Conservation (phyloP, 495 filamentous ascomycete species). For the Staphylotrichum tortipilum region DNA sequence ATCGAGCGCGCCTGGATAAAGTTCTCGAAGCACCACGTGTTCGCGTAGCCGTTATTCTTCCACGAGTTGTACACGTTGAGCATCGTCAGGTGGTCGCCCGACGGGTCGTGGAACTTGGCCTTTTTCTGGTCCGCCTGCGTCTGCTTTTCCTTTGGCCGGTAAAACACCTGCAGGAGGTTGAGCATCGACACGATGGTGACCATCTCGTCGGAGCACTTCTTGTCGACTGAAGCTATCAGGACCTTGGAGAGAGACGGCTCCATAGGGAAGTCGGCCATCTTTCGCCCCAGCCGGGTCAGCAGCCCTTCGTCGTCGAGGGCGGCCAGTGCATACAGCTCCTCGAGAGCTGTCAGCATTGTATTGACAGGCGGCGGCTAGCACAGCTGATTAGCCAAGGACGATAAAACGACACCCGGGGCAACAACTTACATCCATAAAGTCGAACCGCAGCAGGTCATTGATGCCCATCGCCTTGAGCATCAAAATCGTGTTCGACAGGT, state of each 20-base stretch:
- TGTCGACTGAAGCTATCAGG: conserved; percentile 76
- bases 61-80: conserved; percentile 96
- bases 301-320: conserved; percentile 96
- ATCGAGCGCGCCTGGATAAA: conserved; percentile 91
- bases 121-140: conserved; percentile 95
- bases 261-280: conserved; percentile 98
- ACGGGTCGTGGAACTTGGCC: conserved; percentile 89
- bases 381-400: neutral
- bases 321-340: conserved; percentile 86
- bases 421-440: conserved; percentile 78
- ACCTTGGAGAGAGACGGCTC: conserved; percentile 81
- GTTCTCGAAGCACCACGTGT: conserved; percentile 94
- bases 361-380: conserved; percentile 70
- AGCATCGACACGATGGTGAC: conserved; percentile 95
- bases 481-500: conserved; percentile 87
- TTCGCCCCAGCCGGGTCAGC: conserved; percentile 81
- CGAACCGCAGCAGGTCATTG: conserved; percentile 93
- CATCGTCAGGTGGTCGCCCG: conserved; percentile 88
- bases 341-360: conserved; percentile 92
- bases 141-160: conserved; percentile 94
- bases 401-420: neutral
- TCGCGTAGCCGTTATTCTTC: conserved; percentile 72
- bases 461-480: conserved; percentile 99
- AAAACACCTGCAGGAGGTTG: conserved; percentile 75
- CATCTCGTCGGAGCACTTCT: conserved; percentile 87